Evolutionary conservation across 306 rosid species (phyloP).

Genomic region (Carpinus fangiana): DNA sequence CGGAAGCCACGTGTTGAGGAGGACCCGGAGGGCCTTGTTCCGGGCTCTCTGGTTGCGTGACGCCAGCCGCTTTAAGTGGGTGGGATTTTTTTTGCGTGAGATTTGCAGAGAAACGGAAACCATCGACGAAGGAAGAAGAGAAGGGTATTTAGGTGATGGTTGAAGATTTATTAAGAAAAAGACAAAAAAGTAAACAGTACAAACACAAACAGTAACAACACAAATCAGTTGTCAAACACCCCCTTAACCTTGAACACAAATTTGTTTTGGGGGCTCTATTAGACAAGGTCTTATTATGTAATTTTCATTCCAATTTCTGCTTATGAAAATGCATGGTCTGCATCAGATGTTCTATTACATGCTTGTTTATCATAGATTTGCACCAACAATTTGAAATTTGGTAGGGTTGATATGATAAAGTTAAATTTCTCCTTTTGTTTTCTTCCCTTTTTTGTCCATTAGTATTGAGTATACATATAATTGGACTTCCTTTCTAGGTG

Average conservation of each 20-base stretch:
- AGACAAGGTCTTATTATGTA: neutral
- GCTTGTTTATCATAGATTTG: neutral
- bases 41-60: too few species aligned
- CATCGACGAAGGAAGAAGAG: too few species aligned
- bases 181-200: too few species aligned
- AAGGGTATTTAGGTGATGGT: too few species aligned
- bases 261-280: neutral
- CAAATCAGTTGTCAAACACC: too few species aligned
- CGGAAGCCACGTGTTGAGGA: too few species aligned
- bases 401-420: neutral
- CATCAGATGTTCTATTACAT: neutral
- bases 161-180: too few species aligned
- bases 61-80: too few species aligned
- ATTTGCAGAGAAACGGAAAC: too few species aligned
- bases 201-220: too few species aligned
- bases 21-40: too few species aligned
- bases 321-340: neutral
- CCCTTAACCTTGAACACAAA: neutral
- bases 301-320: neutral
- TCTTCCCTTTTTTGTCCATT: neutral
- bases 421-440: neutral
- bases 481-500: conserved; percentile 14
- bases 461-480: neutral
- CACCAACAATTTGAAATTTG: neutral
- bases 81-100: too few species aligned